Conservation (phyloP, 1,139 yeast genomes). For the Wickerhamomyces sp. region DNA sequence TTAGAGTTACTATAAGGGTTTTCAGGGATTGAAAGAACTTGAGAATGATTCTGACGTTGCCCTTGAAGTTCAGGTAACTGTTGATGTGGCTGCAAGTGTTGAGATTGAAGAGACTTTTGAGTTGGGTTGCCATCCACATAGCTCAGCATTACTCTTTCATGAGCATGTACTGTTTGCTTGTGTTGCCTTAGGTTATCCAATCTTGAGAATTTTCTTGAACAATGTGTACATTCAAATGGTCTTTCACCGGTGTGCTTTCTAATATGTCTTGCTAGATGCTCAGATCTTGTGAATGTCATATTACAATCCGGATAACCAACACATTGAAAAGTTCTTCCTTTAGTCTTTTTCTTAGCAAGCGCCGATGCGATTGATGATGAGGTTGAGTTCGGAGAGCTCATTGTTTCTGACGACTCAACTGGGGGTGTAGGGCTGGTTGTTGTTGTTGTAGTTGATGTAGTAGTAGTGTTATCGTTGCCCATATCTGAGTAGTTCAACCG, state of each 20-base stretch:
- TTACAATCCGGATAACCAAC: slow-evolving; percentile 82
- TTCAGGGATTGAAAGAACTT: not conserved
- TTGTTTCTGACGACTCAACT: not conserved
- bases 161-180: slow-evolving; percentile 88
- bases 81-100: not conserved
- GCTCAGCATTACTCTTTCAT: slow-evolving; percentile 38
- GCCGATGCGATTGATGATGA: not conserved
- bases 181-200: slow-evolving; percentile 90
- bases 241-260: slow-evolving; percentile 94
- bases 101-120: slow-evolving; percentile 5
- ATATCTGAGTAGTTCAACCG: no score
- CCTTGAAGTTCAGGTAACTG: slow-evolving; percentile 4
- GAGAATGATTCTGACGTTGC: slow-evolving; percentile 4
- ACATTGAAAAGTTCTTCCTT: slow-evolving; percentile 75
- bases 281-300: slow-evolving; percentile 69
- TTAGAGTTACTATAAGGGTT: not conserved
- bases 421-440: not conserved
- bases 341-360: slow-evolving; percentile 37
- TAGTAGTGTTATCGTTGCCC: no score
- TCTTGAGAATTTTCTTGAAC: slow-evolving; percentile 76
- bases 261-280: slow-evolving; percentile 88
- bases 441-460: no score
- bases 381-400: not conserved
- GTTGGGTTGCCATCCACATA: slow-evolving; percentile 12
- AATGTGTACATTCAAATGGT: slow-evolving; percentile 84